These are phyloP conservation scores for Sporothrix protearum DNA, from an alignment of 2,329 filamentous ascomycete species.

Conservation along the genomic window DNA sequence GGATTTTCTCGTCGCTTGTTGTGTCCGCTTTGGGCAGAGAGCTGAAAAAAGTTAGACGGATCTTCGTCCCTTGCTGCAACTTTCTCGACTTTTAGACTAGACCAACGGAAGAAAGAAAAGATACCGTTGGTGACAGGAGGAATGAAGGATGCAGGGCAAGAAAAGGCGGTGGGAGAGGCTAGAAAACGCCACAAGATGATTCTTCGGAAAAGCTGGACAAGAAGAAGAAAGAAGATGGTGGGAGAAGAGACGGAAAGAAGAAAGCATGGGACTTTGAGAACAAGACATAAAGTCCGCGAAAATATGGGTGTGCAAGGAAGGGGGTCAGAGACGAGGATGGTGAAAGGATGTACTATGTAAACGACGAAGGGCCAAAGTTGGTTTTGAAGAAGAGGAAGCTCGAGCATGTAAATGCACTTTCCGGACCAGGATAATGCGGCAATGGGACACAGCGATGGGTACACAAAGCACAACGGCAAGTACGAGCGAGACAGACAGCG, in stretches of 20 bases:
- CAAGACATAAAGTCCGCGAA: neutral
- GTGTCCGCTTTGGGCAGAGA: neutral
- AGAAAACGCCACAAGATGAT: constrained; percentile 8
- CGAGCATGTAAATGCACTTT: neutral
- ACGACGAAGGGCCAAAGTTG: neutral
- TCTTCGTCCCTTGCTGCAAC: neutral
- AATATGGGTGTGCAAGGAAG: neutral
- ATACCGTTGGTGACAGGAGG: neutral
- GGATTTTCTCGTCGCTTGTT: neutral
- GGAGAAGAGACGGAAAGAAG: neutral
- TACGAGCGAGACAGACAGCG: constrained; percentile 7
- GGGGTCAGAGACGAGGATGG: neutral
- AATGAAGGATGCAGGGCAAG: neutral
- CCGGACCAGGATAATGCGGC: neutral
- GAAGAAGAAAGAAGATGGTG: neutral
- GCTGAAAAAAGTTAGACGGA: neutral
- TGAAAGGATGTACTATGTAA: neutral
- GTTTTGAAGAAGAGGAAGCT: neutral
- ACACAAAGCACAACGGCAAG: constrained; percentile 12
- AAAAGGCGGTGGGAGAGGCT: constrained; percentile 5
- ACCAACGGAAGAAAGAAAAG: neutral
- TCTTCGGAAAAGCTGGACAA: neutral
- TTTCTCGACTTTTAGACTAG: neutral
- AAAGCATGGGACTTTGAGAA: neutral
- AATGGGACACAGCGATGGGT: neutral